Conservation (phyloP, 1,284 basidiomycete genomes). For the Ganoderma meredithae region DNA sequence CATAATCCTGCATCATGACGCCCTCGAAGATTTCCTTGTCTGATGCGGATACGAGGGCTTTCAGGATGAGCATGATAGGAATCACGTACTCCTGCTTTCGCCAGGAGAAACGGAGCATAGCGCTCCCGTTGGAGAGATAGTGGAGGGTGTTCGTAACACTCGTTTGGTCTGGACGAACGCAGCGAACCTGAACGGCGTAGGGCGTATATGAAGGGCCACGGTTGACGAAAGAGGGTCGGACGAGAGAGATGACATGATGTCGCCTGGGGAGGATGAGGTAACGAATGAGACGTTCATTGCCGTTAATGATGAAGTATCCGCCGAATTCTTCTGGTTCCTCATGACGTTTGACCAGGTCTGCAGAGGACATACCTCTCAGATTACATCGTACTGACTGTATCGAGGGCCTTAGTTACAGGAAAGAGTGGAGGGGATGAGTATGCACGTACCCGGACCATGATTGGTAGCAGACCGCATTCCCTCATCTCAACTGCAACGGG, state of each 20-base stretch:
- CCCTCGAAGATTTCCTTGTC: conserved; percentile 99
- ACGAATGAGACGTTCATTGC: conserved; percentile 98
- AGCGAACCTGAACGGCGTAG: conserved; percentile 95
- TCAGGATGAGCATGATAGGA: conserved; percentile 96
- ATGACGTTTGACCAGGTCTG: conserved; percentile 87
- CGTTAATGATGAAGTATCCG: conserved; percentile 99
- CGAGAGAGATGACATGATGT: conserved; percentile 89
- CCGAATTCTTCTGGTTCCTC: conserved; percentile 99
- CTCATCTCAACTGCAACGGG: conserved; percentile 79
- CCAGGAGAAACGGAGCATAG: conserved; percentile 97
- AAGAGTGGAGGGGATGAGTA: neutral
- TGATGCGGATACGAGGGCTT: conserved; percentile 92
- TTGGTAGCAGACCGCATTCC: conserved; percentile 92
- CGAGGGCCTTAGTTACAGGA: neutral
- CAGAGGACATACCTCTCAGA: conserved; percentile 83
- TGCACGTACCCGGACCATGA: conserved; percentile 92
- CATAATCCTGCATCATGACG: conserved; percentile 97
- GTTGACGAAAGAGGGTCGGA: conserved; percentile 88
- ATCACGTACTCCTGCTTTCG: conserved; percentile 99
- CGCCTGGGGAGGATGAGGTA: conserved; percentile 93
- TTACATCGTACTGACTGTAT: conserved; percentile 93
- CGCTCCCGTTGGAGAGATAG: conserved; percentile 95
- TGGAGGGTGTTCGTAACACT: conserved; percentile 96
- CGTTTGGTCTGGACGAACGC: conserved; percentile 91
- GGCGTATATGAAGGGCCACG: conserved; percentile 96